Conservation (phyloP, 31 red algal genomes). For the Asparagopsis taxiformis region DNA sequence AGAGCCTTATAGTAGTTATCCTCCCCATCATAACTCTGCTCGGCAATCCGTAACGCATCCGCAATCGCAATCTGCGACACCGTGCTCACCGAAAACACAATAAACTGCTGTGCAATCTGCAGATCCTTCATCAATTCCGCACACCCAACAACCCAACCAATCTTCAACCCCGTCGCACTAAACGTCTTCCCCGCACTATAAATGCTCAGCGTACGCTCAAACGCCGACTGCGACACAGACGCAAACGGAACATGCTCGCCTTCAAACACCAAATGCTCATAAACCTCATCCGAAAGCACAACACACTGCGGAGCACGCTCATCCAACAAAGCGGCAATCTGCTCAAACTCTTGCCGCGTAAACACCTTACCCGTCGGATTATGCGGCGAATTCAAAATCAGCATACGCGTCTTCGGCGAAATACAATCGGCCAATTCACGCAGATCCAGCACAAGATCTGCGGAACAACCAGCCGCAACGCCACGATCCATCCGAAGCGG, state of each 20-base stretch:
- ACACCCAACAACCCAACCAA: conserved; percentile 86
- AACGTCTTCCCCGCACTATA: conserved; percentile 96
- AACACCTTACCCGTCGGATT: conserved; percentile 99
- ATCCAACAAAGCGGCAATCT: conserved; percentile 51
- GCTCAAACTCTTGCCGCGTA: conserved; percentile 57
- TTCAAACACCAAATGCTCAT: conserved; percentile 94
- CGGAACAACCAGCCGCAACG: not conserved
- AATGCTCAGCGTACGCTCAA: conserved; percentile 66
- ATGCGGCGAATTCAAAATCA: conserved; percentile 95
- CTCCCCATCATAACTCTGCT: conserved; percentile 50
- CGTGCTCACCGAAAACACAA: conserved; percentile 77
- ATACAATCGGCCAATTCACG: conserved; percentile 50
- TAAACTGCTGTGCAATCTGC: conserved; percentile 73
- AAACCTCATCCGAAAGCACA: conserved; percentile 96
- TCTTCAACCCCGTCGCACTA: conserved; percentile 70
- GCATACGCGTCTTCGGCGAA: conserved; percentile 60
- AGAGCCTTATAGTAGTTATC: conserved; percentile 70
- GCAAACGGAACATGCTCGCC: conserved; percentile 81
- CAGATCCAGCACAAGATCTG: conserved; percentile 72
- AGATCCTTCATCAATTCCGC: conserved; percentile 51
- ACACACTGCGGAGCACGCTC: conserved; percentile 59
- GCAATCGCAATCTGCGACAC: conserved; percentile 80
- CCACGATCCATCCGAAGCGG: conserved; percentile 34
- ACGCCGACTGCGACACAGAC: conserved; percentile 51
- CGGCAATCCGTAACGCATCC: conserved; percentile 38